Evolutionary conservation across 129 eudicot species (phyloP), one percentile per base, ranked within the genome.

Genomic region (Tanacetum coccineum): DNA sequence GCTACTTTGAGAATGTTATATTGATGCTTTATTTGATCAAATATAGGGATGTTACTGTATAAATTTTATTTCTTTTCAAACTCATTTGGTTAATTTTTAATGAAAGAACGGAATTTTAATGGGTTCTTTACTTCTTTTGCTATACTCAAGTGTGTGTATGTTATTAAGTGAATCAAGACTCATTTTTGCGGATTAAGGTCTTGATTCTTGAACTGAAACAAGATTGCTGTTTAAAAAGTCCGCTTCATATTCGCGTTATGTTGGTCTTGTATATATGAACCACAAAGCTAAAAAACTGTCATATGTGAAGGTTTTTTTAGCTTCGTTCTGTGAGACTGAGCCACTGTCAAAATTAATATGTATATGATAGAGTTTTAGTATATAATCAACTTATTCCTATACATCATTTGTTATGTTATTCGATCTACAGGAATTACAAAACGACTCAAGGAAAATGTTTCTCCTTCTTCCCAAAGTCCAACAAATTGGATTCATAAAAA

Each of bases 361-460:
- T n/a, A n/a, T n/a, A n/a, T n/a, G n/a, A n/a, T n/a, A n/a, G n/a
- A n/a, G n/a, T n/a, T n/a, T n/a, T n/a, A n/a, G n/a, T n/a, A n/a
- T n/a, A n/a, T n/a, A n/a, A n/a, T n/a, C 64, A 59, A 58, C 30
- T 59, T 44, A 4, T 36, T 9, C 44, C 17, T 26, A 9, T 58
- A 32, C 8, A 36, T 4, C 11, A 68, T 13, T 20, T 68, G 28
- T 25, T 19, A 5, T 40, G 30, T 21, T 56, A 51, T 74, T 74
- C 59, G 11, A 47, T 66, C 49, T 65, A 72, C 81, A 85, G 88
- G 74, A 54, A 70, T 73, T 20, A 75, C 58, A 77, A 82, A 84
- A 74, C 79, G 88, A 13, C 64, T 54, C 19, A 30, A 67, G 50
- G 83, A 77, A 75, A 71, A 83, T 57, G 57, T 70, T 15, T 59